Percentiles rank a stretch among this genome's conserved stretches.
These are phyloP conservation scores for Tephrocybe rancida DNA, from an alignment of 768 basidiomycete genomes.

Conservation along the genomic window DNA sequence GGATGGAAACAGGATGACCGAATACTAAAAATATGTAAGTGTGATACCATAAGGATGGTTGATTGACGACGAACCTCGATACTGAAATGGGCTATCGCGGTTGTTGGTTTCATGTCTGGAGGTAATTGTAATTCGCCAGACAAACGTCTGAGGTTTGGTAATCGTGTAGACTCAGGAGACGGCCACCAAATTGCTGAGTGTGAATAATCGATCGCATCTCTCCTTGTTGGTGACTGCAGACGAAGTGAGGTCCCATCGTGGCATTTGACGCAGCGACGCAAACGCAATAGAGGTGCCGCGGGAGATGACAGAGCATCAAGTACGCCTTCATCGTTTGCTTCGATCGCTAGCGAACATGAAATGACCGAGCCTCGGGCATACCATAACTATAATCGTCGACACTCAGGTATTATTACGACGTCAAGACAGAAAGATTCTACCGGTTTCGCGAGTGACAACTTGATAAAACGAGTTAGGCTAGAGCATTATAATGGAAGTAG, in stretches of 20 bases:
- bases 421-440: slow-evolving; percentile 23
- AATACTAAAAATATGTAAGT: slow-evolving; percentile 30
- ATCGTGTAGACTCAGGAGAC: slow-evolving; percentile 12
- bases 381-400: slow-evolving; percentile 29
- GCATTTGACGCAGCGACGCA: slow-evolving; percentile 29
- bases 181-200: slow-evolving; percentile 37
- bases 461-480: not conserved
- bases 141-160: slow-evolving; percentile 20
- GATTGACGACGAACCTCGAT: slow-evolving; percentile 31
- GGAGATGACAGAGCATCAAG: slow-evolving; percentile 37
- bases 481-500: not conserved
- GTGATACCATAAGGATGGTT: not conserved
- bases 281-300: slow-evolving; percentile 31
- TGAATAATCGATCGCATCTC: slow-evolving; percentile 29
- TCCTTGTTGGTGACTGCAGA: slow-evolving; percentile 15
- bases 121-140: slow-evolving; percentile 40
- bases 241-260: slow-evolving; percentile 9
- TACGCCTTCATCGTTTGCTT: slow-evolving; percentile 33
- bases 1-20: slow-evolving; percentile 39
- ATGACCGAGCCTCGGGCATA: slow-evolving; percentile 45
- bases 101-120: slow-evolving; percentile 36
- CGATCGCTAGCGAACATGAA: slow-evolving; percentile 34
- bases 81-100: slow-evolving; percentile 38
- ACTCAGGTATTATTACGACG: not conserved
- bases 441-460: slow-evolving; percentile 43